phyloP scores from a whole-genome alignment of 805 yeast species.

The Candida montana region DNA sequence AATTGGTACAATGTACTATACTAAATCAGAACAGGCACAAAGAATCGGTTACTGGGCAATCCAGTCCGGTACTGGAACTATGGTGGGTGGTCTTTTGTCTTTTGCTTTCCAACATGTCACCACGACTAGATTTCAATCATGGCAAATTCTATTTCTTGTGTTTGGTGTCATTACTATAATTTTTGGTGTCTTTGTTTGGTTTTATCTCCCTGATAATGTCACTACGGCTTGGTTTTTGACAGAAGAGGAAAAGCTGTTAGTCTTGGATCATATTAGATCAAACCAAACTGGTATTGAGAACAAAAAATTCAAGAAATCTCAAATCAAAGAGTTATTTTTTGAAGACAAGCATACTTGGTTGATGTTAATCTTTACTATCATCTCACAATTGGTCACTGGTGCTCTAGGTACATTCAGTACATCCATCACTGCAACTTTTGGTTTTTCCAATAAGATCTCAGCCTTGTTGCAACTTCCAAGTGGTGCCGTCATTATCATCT shows the following conservation, averaged over 20 bases:
- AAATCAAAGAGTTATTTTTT: constrained; percentile 36
- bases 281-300: constrained; percentile 43
- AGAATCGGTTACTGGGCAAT: constrained; percentile 49
- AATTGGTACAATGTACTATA: constrained; percentile 55
- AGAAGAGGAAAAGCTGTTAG: constrained; percentile 32
- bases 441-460: constrained; percentile 26
- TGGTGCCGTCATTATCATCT: constrained; percentile 41
- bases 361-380: constrained; percentile 34
- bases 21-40: constrained; percentile 41
- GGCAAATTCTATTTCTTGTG: constrained; percentile 53
- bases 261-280: constrained; percentile 33
- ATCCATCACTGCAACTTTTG: constrained; percentile 11
- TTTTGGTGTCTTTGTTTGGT: constrained; percentile 38
- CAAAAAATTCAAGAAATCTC: constrained; percentile 33
- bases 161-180: constrained; percentile 46
- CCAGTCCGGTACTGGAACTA: constrained; percentile 43
- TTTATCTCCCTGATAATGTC: constrained; percentile 45
- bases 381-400: constrained; percentile 42
- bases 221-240: constrained; percentile 26
- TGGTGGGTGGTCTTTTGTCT: constrained; percentile 37
- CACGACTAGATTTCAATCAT: constrained; percentile 35
- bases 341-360: constrained; percentile 41
- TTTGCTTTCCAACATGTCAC: constrained; percentile 48
- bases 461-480: constrained; percentile 48
- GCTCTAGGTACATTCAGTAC: constrained; percentile 25